phyloP scores from a whole-genome alignment of 257 asterid genomes.

The Salvia rosmarinus region DNA sequence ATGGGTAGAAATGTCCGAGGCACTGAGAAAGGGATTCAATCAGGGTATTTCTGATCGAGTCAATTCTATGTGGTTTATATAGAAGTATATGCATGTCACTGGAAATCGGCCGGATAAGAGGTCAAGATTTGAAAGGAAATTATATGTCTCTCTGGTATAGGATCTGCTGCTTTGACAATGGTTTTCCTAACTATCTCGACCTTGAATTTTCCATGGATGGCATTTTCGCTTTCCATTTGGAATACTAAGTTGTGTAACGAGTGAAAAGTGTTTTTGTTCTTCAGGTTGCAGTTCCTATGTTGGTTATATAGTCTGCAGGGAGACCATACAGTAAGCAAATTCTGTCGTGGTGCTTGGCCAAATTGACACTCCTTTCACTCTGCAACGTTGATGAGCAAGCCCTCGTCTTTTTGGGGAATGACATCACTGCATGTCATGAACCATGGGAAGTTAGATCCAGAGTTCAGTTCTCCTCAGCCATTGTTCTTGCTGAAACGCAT shows the following conservation, averaged over 20 bases:
- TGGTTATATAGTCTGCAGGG: slow-evolving; percentile 24
- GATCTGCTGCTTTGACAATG: slow-evolving; percentile 44
- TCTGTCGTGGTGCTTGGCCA: slow-evolving; percentile 17
- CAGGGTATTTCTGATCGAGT: slow-evolving; percentile 30
- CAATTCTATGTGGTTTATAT: slow-evolving; percentile 13
- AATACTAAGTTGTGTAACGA: background rate
- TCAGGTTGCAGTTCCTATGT: background rate
- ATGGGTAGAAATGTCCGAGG: slow-evolving; percentile 56
- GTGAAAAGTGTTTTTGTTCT: background rate
- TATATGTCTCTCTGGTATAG: slow-evolving; percentile 35
- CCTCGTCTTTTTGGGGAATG: background rate
- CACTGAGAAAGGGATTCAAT: slow-evolving; percentile 49
- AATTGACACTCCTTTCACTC: slow-evolving; percentile 3
- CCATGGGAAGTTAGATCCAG: background rate
- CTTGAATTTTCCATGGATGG: slow-evolving; percentile 32
- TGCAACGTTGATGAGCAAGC: slow-evolving; percentile 10
- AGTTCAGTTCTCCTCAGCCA: background rate
- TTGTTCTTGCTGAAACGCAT: slow-evolving; percentile 5
- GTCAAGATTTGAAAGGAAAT: slow-evolving; percentile 65
- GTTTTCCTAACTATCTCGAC: slow-evolving; percentile 41
- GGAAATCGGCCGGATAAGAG: slow-evolving; percentile 69
- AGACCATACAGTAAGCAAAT: background rate
- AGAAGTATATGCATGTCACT: slow-evolving; percentile 57
- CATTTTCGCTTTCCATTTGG: slow-evolving; percentile 32
- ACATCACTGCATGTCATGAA: slow-evolving; percentile 21